Evolutionary conservation across 208 protist genomes (phyloP).

Genomic region (Trypanosoma theileri): DNA sequence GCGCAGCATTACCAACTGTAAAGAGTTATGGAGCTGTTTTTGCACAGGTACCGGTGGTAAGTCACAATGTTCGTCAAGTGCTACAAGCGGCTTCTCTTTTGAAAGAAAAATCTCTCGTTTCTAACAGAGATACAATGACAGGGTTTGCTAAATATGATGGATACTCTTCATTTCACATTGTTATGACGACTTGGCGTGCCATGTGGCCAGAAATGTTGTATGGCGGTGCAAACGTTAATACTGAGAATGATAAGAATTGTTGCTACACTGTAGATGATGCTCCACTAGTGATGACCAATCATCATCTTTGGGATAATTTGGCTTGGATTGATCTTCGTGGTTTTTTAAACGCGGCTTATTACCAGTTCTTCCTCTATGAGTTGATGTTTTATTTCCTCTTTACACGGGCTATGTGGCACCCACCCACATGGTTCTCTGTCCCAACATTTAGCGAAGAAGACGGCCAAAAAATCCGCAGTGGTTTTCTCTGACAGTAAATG

Average conservation of each 20-base stretch:
- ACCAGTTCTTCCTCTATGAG: slow-evolving; percentile 70
- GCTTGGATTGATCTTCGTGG: slow-evolving; percentile 65
- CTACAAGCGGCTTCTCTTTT: slow-evolving; percentile 21
- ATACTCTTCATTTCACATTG: slow-evolving; percentile 81
- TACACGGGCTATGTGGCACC: slow-evolving; percentile 71
- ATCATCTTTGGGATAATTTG: slow-evolving; percentile 78
- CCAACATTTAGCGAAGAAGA: slow-evolving; percentile 50
- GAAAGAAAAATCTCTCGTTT: too few species aligned
- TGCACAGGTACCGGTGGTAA: slow-evolving; percentile 81
- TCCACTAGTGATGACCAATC: slow-evolving; percentile 40
- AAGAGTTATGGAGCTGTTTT: slow-evolving; percentile 82
- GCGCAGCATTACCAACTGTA: slow-evolving; percentile 69
- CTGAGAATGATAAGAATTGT: background rate
- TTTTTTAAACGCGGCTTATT: slow-evolving; percentile 61
- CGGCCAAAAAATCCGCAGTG: slow-evolving; percentile 1
- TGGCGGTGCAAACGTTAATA: slow-evolving; percentile 10
- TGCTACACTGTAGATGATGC: slow-evolving; percentile 1
- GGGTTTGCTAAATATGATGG: slow-evolving; percentile 52
- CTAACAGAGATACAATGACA: background rate
- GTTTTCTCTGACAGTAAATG: slow-evolving; percentile 8
- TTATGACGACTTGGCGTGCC: slow-evolving; percentile 81
- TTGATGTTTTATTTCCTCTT: slow-evolving; percentile 86
- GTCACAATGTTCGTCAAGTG: slow-evolving; percentile 74
- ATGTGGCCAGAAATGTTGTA: slow-evolving; percentile 87
- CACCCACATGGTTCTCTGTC: slow-evolving; percentile 63